Evolutionary conservation across 257 asterid genomes (phyloP), one percentile per base, ranked within the genome.

Genomic region (Penstemon newberryi): DNA sequence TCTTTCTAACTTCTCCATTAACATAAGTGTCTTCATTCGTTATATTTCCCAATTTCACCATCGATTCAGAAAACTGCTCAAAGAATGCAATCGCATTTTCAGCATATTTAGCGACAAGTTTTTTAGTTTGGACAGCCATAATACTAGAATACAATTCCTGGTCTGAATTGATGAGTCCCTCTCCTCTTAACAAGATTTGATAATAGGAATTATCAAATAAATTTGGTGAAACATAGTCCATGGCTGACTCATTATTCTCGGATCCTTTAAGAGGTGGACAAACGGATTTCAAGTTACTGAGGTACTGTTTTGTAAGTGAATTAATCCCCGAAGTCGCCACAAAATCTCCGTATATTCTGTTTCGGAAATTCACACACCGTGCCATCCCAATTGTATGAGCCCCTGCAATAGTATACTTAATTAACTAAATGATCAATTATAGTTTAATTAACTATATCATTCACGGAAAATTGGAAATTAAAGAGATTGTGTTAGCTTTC

Each of bases 331-430:
- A 71, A 51, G 95, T 86, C 49, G 56, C 12, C 38, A 52, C 6
- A 38, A 74, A 86, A 73, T 87, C 96, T 50, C 95, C 96, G 10
- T 89, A 89, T 40, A 92, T 87, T 79, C 98, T 82, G 51, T 77
- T 77, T 65, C 96, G 76, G 83, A 83, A 92, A 69, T 92, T 89
- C 55, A 74, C 85, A 60, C 96, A 92, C 5, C 96, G 73, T 4
- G 96, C 98, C 96, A 71, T 89, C 44, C 98, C 98, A 61, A 92
- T 89, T 6, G 98, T 92, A 67, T 92, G 98, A 18, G 96, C 96
- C 81, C 98, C 98, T 92, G 76, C 74, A 56, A 25, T 36, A 73
- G 5, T 39, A 38, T 46, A 9, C 37, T 3, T 12, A 25, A 25
- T 25, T 25, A 25, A 25, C 33, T 25, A 25, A 25, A 25, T 25